Evolutionary conservation across 1,284 basidiomycete species (phyloP).

Genomic region (Gymnopus androsaceus): DNA sequence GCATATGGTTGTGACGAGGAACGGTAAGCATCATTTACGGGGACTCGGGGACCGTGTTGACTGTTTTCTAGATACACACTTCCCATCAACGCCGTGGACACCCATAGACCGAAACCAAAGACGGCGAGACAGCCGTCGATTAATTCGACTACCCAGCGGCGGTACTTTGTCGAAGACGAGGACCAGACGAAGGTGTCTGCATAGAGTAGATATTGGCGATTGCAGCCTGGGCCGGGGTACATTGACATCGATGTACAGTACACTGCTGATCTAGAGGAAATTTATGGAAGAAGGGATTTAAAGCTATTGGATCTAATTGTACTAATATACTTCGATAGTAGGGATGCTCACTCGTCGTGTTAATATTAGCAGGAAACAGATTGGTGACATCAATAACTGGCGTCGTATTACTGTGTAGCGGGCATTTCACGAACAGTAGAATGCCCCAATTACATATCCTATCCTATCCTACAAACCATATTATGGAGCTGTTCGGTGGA

Average conservation of each 20-base stretch:
- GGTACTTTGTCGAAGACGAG: constrained; percentile 38
- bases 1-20: constrained; percentile 99
- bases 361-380: too few species aligned
- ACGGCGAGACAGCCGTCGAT: constrained; percentile 30
- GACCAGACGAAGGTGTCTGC: constrained; percentile 1
- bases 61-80: constrained; percentile 65
- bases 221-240: too few species aligned
- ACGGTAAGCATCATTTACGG: constrained; percentile 50
- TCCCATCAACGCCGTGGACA: constrained; percentile 91
- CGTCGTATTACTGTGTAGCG: too few species aligned
- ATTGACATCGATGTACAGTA: not conserved
- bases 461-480: too few species aligned
- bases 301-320: not conserved
- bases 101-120: constrained; percentile 88
- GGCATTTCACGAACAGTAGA: too few species aligned
- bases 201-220: too few species aligned
- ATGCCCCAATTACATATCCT: too few species aligned
- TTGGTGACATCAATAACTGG: too few species aligned
- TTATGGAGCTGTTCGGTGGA: too few species aligned
- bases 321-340: too few species aligned
- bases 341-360: too few species aligned
- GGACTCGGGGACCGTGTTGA: not conserved
- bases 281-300: not conserved
- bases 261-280: not conserved
- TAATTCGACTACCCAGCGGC: constrained; percentile 36